These are phyloP conservation scores for Elsinoe arachidis DNA, from an alignment of 2,329 filamentous ascomycete genomes.

Conservation along the genomic window DNA sequence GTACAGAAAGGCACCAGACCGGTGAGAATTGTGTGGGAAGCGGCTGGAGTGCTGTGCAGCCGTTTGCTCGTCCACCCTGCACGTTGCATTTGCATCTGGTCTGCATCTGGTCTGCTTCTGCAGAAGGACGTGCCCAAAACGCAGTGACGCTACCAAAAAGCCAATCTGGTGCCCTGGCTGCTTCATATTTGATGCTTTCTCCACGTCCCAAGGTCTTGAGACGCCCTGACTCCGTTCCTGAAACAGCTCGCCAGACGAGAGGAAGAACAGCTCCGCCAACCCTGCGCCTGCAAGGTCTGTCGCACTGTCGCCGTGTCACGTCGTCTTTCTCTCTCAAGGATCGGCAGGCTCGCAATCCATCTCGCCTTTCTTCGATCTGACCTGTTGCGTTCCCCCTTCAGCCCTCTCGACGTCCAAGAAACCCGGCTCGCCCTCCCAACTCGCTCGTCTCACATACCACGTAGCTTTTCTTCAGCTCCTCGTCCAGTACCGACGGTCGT, in stretches of 20 bases:
- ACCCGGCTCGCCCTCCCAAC: background rate
- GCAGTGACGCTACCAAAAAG: background rate
- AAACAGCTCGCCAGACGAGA: constrained; percentile 1
- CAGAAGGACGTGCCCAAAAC: background rate
- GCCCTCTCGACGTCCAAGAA: background rate
- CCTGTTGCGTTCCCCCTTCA: background rate
- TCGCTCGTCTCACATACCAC: background rate
- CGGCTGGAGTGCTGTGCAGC: background rate
- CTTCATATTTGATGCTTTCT: constrained; percentile 1
- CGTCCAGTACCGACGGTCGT: background rate
- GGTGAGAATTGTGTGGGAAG: background rate
- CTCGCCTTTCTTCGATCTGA: background rate
- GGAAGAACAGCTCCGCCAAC: no score
- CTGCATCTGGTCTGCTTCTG: background rate
- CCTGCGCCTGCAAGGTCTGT: constrained; percentile 3
- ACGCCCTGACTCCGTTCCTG: constrained; percentile 10
- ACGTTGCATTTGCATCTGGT: background rate
- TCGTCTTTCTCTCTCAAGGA: constrained; percentile 1
- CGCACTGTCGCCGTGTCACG: background rate
- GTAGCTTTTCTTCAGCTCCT: background rate
- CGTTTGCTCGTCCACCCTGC: constrained; percentile 2
- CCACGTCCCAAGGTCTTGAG: background rate
- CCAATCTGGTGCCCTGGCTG: background rate
- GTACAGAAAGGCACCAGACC: background rate
- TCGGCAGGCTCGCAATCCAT: constrained; percentile 7